Conservation (phyloP, 2,329 filamentous ascomycete species). For the Apiospora hydei region DNA sequence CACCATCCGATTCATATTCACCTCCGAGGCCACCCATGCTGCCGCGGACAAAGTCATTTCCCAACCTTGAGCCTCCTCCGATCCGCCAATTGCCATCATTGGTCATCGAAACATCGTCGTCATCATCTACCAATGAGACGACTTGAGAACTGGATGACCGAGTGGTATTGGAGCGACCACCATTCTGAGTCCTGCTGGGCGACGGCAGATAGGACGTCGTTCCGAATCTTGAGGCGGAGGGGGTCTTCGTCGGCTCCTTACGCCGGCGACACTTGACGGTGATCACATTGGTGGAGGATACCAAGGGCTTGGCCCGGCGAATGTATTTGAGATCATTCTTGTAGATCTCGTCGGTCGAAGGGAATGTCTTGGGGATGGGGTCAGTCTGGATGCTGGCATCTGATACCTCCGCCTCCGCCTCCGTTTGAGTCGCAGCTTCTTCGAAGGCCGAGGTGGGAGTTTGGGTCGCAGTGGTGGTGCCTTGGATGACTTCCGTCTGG, state of each 20-base stretch:
- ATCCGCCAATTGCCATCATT: neutral
- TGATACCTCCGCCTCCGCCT: neutral
- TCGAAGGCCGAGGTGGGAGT: neutral
- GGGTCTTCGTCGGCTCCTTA: neutral
- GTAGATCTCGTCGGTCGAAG: neutral
- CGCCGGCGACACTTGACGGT: conserved; percentile 19
- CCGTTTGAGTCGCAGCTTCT: neutral
- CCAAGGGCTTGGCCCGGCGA: neutral
- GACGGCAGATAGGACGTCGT: neutral
- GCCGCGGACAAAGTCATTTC: neutral
- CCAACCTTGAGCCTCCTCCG: neutral
- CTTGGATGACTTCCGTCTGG: neutral
- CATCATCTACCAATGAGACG: conserved; percentile 5
- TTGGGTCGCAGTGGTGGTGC: neutral
- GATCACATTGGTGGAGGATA: neutral
- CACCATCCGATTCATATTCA: neutral
- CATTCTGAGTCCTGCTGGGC: neutral
- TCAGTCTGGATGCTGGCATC: neutral
- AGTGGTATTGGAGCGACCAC: neutral
- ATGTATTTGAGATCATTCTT: neutral
- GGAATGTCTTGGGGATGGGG: neutral
- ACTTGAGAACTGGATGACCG: neutral
- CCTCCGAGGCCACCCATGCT: neutral
- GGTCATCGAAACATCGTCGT: neutral
- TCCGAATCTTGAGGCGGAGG: neutral